Evolutionary conservation across 1,139 yeast species (phyloP).

Genomic region (Pichia sp.): DNA sequence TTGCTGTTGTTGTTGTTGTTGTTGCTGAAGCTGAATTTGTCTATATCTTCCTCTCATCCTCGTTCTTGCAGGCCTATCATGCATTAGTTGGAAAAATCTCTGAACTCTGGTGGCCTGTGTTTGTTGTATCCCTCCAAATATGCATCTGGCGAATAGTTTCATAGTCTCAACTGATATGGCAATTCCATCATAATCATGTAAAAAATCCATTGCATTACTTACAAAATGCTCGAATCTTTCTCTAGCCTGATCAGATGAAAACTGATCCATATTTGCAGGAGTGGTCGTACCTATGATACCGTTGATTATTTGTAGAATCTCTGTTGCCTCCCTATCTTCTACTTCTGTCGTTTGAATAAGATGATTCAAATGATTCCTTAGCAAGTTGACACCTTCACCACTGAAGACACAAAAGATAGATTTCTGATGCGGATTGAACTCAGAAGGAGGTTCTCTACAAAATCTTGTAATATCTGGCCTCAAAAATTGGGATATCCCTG

Average conservation of each 20-base stretch:
- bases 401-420: slow-evolving; percentile 89
- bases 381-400: slow-evolving; percentile 73
- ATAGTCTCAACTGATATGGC: slow-evolving; percentile 24
- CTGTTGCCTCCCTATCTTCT: slow-evolving; percentile 31
- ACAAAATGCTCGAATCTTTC: slow-evolving; percentile 27
- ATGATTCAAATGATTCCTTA: slow-evolving; percentile 29
- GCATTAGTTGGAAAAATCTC: slow-evolving; percentile 30
- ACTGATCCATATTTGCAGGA: slow-evolving; percentile 13
- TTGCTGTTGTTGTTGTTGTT: slow-evolving; percentile 2
- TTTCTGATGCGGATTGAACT: slow-evolving; percentile 83
- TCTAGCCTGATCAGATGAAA: slow-evolving; percentile 19
- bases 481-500: slow-evolving; percentile 87
- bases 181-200: slow-evolving; percentile 27
- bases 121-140: slow-evolving; percentile 28
- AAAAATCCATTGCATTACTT: slow-evolving; percentile 27
- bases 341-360: slow-evolving; percentile 30
- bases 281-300: slow-evolving; percentile 25
- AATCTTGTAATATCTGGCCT: slow-evolving; percentile 79
- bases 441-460: slow-evolving; percentile 94
- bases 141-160: slow-evolving; percentile 29
- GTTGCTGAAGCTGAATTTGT: slow-evolving; percentile 12
- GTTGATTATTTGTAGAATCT: slow-evolving; percentile 28
- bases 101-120: slow-evolving; percentile 30
- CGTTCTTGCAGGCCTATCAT: slow-evolving; percentile 20
- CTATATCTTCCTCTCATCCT: slow-evolving; percentile 18